phyloP scores from a whole-genome alignment of 805 yeast species.

The Kuraishia hungarica region DNA sequence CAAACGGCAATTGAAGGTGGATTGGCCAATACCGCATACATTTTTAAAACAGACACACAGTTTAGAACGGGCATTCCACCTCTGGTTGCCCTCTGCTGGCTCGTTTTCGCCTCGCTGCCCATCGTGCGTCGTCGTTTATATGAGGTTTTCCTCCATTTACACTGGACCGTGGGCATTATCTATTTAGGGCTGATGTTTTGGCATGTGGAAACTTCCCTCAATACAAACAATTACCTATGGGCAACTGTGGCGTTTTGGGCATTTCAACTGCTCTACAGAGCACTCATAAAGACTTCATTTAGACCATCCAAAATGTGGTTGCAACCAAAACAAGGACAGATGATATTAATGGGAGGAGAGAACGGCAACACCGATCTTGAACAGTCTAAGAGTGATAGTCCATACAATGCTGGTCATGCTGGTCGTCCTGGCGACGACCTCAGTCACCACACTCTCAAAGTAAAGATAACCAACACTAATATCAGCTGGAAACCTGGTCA shows the following conservation, averaged over 20 bases:
- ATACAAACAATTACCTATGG: conserved; percentile 34
- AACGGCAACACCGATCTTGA: conserved; percentile 22
- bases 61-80: conserved; percentile 40
- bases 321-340: conserved; percentile 20
- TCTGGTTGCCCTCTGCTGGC: conserved; percentile 30
- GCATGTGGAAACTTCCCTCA: conserved; percentile 30
- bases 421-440: no score
- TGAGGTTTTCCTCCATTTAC: conserved; percentile 41
- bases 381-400: no score
- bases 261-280: conserved; percentile 37
- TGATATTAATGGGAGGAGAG: conserved; percentile 9
- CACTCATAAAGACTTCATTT: conserved; percentile 28
- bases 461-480: conserved; percentile 20
- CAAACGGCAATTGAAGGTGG: conserved; percentile 45
- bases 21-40: conserved; percentile 11
- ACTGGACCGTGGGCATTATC: conserved; percentile 45
- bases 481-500: conserved; percentile 46
- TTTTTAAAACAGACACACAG: conserved; percentile 14
- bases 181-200: conserved; percentile 36
- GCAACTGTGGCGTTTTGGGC: conserved; percentile 46
- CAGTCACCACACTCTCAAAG: conserved; percentile 18
- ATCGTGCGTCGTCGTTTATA: conserved; percentile 30
- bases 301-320: conserved; percentile 10
- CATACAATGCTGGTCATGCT: no score
- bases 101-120: conserved; percentile 35